Evolutionary conservation across 805 yeast genomes (phyloP).

Genomic region (Nakazawaea ernobii): DNA sequence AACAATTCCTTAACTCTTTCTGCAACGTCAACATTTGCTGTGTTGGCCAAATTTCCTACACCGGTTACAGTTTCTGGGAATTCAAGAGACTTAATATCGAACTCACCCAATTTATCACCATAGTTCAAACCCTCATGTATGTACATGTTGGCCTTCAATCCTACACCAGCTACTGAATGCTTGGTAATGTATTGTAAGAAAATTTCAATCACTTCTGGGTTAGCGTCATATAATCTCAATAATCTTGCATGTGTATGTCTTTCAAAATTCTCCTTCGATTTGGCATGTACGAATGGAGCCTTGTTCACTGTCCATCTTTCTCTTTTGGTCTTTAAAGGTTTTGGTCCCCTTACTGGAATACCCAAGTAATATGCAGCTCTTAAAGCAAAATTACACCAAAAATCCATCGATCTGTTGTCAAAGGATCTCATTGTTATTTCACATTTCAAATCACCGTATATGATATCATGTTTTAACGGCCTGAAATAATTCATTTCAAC

Average conservation of each 20-base stretch:
- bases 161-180: conserved; percentile 76
- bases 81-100: conserved; percentile 19
- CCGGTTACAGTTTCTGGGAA: conserved; percentile 14
- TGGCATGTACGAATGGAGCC: conserved; percentile 92
- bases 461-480: conserved; percentile 63
- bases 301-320: conserved; percentile 91
- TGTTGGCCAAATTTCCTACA: conserved; percentile 17
- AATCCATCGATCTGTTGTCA: conserved; percentile 62
- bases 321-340: conserved; percentile 60
- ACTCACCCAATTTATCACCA: conserved; percentile 31
- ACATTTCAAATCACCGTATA: conserved; percentile 75
- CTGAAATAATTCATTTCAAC: conserved; percentile 78
- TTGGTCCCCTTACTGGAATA: conserved; percentile 76
- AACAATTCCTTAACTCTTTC: conserved; percentile 66
- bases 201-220: conserved; percentile 76
- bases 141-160: conserved; percentile 68
- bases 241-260: conserved; percentile 76
- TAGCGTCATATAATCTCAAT: conserved; percentile 76
- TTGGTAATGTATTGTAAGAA: conserved; percentile 75
- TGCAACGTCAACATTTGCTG: conserved; percentile 44
- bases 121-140: conserved; percentile 45
- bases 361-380: conserved; percentile 90
- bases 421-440: conserved; percentile 68
- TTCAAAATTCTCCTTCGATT: conserved; percentile 89
- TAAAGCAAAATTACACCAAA: conserved; percentile 78